phyloP scores from a whole-genome alignment of 1,139 yeast species.

The Spathaspora sp. region DNA sequence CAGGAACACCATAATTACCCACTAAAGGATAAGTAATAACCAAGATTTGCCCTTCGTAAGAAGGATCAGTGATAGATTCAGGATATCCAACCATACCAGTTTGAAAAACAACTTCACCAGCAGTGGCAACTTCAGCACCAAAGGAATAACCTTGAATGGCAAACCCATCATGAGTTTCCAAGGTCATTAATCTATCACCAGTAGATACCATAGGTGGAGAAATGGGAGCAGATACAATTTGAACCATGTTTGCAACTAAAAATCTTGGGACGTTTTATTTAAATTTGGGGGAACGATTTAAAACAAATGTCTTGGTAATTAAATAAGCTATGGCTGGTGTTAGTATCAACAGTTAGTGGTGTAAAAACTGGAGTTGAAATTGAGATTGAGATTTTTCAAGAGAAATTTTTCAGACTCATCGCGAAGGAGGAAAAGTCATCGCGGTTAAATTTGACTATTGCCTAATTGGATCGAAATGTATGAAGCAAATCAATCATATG shows the following conservation, averaged over 20 bases:
- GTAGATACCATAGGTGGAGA: constrained; percentile 85
- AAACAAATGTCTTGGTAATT: background rate
- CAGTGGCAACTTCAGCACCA: constrained; percentile 86
- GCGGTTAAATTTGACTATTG: background rate
- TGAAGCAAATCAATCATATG: background rate
- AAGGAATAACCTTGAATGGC: constrained; percentile 95
- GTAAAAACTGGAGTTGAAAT: background rate
- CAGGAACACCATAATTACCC: constrained; percentile 99
- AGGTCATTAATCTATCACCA: constrained; percentile 80
- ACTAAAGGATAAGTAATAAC: constrained; percentile 96
- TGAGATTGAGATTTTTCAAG: background rate
- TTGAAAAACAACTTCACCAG: constrained; percentile 99
- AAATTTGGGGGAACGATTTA: constrained; percentile 1
- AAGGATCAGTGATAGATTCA: constrained; percentile 97
- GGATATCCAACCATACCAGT: constrained; percentile 99
- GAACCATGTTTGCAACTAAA: background rate
- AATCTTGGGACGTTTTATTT: no score
- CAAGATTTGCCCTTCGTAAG: constrained; percentile 96
- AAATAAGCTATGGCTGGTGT: background rate
- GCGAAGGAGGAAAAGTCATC: background rate
- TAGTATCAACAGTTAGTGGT: background rate
- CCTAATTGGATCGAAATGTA: background rate
- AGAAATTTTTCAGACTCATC: background rate
- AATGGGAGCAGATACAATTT: constrained; percentile 61
- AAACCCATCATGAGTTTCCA: constrained; percentile 89